These are phyloP conservation scores for Kwoniella mangroviensis DNA, from an alignment of 768 basidiomycete species.

Conservation along the genomic window DNA sequence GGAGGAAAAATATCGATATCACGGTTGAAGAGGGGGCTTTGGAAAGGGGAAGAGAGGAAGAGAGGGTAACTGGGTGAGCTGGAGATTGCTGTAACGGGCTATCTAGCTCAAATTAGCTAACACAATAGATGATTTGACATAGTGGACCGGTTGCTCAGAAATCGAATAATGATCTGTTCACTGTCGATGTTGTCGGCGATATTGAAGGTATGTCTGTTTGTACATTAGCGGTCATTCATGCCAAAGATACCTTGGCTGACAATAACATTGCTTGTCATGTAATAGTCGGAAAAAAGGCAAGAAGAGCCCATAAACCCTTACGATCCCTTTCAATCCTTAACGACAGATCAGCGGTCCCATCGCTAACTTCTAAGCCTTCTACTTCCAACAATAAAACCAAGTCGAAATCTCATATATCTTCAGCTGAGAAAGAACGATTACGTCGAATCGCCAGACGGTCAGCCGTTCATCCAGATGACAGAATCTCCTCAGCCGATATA, in stretches of 20 bases:
- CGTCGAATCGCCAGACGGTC: constrained; percentile 66
- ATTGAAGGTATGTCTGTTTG: too few relatives aligned
- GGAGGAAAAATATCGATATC: constrained; percentile 91
- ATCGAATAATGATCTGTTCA: constrained; percentile 73
- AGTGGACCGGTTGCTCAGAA: constrained; percentile 10
- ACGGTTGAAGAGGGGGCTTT: constrained; percentile 75
- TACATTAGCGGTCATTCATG: too few relatives aligned
- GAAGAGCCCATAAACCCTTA: constrained; percentile 49
- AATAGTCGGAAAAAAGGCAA: constrained; percentile 49
- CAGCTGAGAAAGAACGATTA: constrained; percentile 75
- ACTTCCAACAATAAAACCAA: constrained; percentile 16
- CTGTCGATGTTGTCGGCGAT: constrained; percentile 79
- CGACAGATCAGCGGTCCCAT: constrained; percentile 85
- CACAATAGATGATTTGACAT: background rate
- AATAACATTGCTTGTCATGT: constrained; percentile 6
- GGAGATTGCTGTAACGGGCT: background rate
- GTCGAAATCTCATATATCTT: constrained; percentile 59
- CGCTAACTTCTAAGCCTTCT: constrained; percentile 65
- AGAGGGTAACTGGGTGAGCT: constrained; percentile 75
- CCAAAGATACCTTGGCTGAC: too few relatives aligned
- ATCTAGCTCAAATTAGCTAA: background rate
- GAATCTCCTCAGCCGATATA: constrained; percentile 17
- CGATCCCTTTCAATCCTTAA: constrained; percentile 75
- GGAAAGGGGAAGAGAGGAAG: constrained; percentile 78
- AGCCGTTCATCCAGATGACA: constrained; percentile 27